Evolutionary conservation across 805 yeast genomes (phyloP).

Genomic region (Saccharomyces jurei): DNA sequence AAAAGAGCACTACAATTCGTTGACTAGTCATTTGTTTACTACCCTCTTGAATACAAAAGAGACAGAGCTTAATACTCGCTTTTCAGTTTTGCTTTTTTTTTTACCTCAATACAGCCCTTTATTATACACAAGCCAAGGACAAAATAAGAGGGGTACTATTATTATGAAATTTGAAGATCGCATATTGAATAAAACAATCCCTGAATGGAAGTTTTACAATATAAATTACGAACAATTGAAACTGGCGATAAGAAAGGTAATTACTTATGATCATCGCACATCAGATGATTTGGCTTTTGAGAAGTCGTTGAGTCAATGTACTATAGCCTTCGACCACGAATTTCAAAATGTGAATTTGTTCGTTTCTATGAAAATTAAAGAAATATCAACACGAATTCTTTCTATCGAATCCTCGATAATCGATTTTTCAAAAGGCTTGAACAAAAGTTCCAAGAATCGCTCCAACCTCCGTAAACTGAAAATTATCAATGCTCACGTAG

Average conservation of each 20-base stretch:
- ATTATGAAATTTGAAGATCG: constrained; percentile 83
- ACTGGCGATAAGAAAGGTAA: constrained; percentile 50
- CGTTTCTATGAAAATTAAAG: constrained; percentile 25
- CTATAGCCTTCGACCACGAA: constrained; percentile 16
- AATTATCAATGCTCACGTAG: constrained; percentile 13
- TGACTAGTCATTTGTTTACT: neutral
- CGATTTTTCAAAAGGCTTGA: constrained; percentile 7
- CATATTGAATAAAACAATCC: constrained; percentile 64
- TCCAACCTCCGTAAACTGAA: constrained; percentile 5
- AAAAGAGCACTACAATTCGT: neutral
- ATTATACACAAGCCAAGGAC: neutral
- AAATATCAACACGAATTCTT: constrained; percentile 21
- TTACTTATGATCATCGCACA: constrained; percentile 22
- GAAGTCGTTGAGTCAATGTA: constrained; percentile 1
- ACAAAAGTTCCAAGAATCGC: constrained; percentile 2
- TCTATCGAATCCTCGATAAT: constrained; percentile 23
- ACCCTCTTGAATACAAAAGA: neutral
- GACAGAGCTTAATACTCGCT: neutral
- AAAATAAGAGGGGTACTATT: neutral
- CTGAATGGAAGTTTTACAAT: constrained; percentile 82
- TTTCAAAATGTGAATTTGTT: constrained; percentile 23
- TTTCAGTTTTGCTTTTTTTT: neutral
- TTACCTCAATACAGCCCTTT: neutral
- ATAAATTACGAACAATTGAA: constrained; percentile 77
- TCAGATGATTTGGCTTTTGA: neutral